Conservation (phyloP, 148 eudicot species). For the Silene latifolia region DNA sequence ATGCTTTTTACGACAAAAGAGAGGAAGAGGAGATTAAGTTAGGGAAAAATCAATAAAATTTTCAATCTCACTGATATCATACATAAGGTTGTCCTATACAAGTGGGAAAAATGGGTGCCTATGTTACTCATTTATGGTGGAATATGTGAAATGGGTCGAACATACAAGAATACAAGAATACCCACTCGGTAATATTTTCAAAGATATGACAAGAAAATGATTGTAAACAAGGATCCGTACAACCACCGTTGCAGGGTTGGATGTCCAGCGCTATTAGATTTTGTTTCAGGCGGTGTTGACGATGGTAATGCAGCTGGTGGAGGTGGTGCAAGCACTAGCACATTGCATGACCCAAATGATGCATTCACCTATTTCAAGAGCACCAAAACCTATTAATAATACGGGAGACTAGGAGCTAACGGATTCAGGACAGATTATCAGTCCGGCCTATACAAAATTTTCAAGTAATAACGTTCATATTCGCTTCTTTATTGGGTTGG, state of each 20-base stretch:
- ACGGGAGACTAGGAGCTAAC: too few species aligned
- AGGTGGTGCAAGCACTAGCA: constrained; percentile 68
- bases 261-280: constrained; percentile 20
- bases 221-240: constrained; percentile 29
- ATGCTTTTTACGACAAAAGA: background rate
- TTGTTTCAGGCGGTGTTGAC: constrained; percentile 10
- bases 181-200: constrained; percentile 21
- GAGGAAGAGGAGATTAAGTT: too few species aligned
- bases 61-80: background rate
- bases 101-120: constrained; percentile 7
- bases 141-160: background rate
- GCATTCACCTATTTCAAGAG: constrained; percentile 49
- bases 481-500: too few species aligned
- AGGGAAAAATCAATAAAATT: background rate
- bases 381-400: background rate
- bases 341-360: constrained; percentile 56
- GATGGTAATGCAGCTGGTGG: constrained; percentile 59
- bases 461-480: too few species aligned
- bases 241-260: constrained; percentile 28
- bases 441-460: too few species aligned
- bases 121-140: background rate
- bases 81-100: constrained; percentile 14
- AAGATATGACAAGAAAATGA: constrained; percentile 16
- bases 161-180: constrained; percentile 12
- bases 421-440: too few species aligned